Evolutionary conservation across 2,329 filamentous ascomycete genomes (phyloP).

Genomic region (Colletotrichum spaethianum): DNA sequence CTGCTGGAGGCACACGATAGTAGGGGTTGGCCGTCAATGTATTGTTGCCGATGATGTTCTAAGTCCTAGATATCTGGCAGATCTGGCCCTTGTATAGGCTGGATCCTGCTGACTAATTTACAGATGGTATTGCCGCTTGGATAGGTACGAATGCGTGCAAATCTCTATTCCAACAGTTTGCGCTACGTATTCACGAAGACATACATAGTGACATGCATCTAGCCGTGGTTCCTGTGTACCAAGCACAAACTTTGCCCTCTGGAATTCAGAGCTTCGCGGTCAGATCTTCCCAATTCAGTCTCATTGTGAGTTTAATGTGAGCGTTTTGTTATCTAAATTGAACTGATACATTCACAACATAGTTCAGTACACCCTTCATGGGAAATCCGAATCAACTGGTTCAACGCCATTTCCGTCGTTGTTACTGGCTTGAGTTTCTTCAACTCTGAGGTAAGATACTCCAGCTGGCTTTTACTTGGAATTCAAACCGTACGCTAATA

Average conservation of each 20-base stretch:
- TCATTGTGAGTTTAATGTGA: conserved; percentile 40
- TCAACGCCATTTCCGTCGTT: conserved; percentile 51
- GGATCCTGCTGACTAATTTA: no score
- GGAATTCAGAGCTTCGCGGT: conserved; percentile 52
- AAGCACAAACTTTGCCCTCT: conserved; percentile 52
- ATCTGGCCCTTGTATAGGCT: no score
- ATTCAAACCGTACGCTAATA: not conserved
- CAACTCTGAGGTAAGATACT: conserved; percentile 46
- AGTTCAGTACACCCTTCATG: conserved; percentile 49
- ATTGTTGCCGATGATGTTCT: no score
- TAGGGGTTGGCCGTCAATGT: no score
- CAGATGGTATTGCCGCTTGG: no score
- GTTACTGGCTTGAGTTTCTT: conserved; percentile 48
- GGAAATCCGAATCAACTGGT: conserved; percentile 52
- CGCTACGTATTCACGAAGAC: conserved; percentile 36
- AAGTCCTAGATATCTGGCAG: no score
- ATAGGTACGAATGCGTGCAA: no score
- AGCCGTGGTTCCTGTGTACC: conserved; percentile 54
- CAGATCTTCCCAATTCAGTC: conserved; percentile 52
- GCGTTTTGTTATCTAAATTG: not conserved
- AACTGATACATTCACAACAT: not conserved
- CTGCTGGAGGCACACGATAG: no score
- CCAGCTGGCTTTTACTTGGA: not conserved
- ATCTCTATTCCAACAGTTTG: no score
- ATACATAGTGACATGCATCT: conserved; percentile 58